Percentiles rank a stretch among this genome's conserved stretches.
Conservation (phyloP, 140 eudicot genomes). For the Stevia rebaudiana region DNA sequence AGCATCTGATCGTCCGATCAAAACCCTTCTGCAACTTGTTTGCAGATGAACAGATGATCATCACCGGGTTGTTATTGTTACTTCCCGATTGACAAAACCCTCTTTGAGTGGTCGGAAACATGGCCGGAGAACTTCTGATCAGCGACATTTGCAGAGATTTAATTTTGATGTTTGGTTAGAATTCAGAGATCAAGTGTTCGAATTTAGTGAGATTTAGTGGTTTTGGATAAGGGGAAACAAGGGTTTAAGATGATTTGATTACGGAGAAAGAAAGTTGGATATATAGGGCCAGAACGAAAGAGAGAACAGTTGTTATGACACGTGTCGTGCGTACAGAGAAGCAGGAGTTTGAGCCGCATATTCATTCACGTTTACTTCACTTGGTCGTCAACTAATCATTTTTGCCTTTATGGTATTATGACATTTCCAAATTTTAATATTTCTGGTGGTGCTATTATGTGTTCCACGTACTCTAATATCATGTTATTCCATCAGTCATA, state of each 20-base stretch:
- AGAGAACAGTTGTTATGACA: neutral
- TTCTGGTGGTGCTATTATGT: neutral
- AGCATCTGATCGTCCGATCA: slow-evolving; percentile 10
- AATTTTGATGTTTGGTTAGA: neutral
- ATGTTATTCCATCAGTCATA: too few species aligned
- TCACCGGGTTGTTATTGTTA: slow-evolving; percentile 18
- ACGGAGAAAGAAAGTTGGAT: neutral
- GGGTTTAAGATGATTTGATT: slow-evolving; percentile 14
- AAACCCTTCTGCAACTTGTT: slow-evolving; percentile 23
- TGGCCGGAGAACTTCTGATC: slow-evolving; percentile 43
- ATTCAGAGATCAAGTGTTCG: neutral
- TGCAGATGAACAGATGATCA: slow-evolving; percentile 6
- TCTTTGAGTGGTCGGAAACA: slow-evolving; percentile 17
- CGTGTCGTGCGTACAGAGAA: slow-evolving; percentile 8
- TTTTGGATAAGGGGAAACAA: neutral
- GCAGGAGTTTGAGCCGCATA: slow-evolving; percentile 4
- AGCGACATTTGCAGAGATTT: slow-evolving; percentile 42
- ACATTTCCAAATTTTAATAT: neutral
- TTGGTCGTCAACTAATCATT: slow-evolving; percentile 5
- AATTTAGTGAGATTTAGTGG: neutral
- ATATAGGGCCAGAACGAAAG: neutral
- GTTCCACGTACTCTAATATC: too few species aligned
- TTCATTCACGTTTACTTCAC: neutral
- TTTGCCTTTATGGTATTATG: neutral
- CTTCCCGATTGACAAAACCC: slow-evolving; percentile 23